Evolutionary conservation across 2,329 filamentous ascomycete species (phyloP).

Genomic region (Herpomyces periplanetae): DNA sequence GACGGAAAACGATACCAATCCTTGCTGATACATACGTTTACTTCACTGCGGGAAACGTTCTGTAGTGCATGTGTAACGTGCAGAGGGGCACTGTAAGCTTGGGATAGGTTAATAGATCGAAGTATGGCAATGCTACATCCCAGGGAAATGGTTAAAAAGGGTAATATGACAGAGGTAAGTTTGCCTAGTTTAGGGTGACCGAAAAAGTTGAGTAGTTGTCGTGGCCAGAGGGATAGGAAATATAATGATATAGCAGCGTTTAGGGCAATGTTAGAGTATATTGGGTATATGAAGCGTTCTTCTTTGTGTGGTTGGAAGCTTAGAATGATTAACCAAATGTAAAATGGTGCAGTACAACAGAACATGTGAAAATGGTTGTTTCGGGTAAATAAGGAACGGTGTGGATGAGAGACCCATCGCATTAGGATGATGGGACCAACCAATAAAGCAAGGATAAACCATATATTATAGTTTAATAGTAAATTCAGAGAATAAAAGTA

Average conservation of each 20-base stretch:
- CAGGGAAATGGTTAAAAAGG: conserved; percentile 21
- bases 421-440: conserved; percentile 37
- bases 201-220: conserved; percentile 7
- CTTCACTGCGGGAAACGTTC: conserved; percentile 15
- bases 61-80: conserved; percentile 25
- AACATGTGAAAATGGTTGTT: conserved; percentile 11
- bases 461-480: conserved; percentile 70
- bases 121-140: conserved; percentile 26
- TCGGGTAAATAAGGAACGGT: conserved; percentile 5
- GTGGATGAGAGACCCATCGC: too few species aligned
- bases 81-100: conserved; percentile 45
- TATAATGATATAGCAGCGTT: conserved; percentile 60
- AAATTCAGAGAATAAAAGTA: conserved; percentile 81
- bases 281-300: conserved; percentile 92
- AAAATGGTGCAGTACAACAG: conserved; percentile 32
- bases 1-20: conserved; percentile 96
- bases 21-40: conserved; percentile 56
- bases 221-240: conserved; percentile 26
- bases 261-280: conserved; percentile 54
- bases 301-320: conserved; percentile 81
- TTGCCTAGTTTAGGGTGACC: conserved; percentile 12
- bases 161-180: conserved; percentile 12
- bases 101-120: conserved; percentile 33
- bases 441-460: conserved; percentile 41
- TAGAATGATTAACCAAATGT: conserved; percentile 75